Evolutionary conservation across 208 protist genomes (phyloP).

Genomic region (Acanthamoeba divionensis): DNA sequence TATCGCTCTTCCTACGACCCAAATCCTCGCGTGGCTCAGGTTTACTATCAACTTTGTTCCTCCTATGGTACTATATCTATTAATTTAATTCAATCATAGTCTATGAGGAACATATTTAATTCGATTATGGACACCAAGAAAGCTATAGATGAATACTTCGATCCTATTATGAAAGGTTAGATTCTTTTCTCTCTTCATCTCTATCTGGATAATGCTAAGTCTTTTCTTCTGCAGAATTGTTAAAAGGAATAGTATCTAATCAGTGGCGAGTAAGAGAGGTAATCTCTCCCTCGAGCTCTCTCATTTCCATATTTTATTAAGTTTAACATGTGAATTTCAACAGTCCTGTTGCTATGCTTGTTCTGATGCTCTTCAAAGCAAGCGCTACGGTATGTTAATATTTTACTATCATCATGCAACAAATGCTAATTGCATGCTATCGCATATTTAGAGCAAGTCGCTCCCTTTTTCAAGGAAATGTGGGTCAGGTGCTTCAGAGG

Average conservation of each 20-base stretch:
- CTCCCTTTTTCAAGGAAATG: conserved; percentile 63
- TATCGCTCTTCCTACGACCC: conserved; percentile 66
- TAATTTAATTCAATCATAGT: not conserved
- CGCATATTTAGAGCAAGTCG: conserved; percentile 1
- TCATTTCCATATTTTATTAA: not conserved
- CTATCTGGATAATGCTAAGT: too few species aligned
- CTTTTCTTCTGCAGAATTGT: not conserved
- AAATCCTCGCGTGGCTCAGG: conserved; percentile 60
- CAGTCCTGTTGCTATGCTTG: conserved; percentile 43
- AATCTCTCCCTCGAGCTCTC: not conserved
- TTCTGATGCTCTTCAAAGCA: conserved; percentile 57
- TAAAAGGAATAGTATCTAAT: conserved; percentile 59
- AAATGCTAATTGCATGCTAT: not conserved
- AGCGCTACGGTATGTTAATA: not conserved
- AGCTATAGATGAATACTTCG: conserved; percentile 56
- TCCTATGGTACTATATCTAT: not conserved
- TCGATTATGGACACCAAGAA: conserved; percentile 14
- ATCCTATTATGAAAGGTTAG: conserved; percentile 60
- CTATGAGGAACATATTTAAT: conserved; percentile 42
- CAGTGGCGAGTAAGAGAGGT: conserved; percentile 68
- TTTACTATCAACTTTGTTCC: not conserved
- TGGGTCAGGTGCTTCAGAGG: conserved; percentile 60
- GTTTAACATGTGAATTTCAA: not conserved
- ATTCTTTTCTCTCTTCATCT: too few species aligned
- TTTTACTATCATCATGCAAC: not conserved